A percentile compares a stretch with the other conserved stretches of the same genome.
These are phyloP conservation scores for Candida endomychidarum DNA, from an alignment of 805 yeast genomes.

Conservation along the genomic window DNA sequence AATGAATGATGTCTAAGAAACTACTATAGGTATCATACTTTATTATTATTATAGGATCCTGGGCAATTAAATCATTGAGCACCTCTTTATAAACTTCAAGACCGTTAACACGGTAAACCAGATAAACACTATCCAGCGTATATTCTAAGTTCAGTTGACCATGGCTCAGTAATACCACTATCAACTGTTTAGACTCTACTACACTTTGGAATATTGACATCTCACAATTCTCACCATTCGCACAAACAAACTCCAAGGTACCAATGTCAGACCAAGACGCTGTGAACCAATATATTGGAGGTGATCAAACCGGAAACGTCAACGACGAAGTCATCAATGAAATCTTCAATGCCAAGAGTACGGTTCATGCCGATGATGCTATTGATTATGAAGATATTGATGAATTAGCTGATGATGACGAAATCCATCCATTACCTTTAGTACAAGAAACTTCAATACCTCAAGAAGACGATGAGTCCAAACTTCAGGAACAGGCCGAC, in stretches of 20 bases:
- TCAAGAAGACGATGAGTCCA: constrained; percentile 15
- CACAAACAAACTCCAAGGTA: not conserved
- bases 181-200: not conserved
- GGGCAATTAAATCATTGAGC: not conserved
- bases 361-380: constrained; percentile 87
- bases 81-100: not conserved
- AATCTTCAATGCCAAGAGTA: constrained; percentile 34
- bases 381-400: constrained; percentile 93
- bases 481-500: constrained; percentile 34
- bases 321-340: constrained; percentile 26
- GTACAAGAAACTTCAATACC: not conserved
- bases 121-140: constrained; percentile 1
- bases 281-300: constrained; percentile 1
- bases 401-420: constrained; percentile 85
- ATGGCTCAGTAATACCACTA: constrained; percentile 4
- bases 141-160: constrained; percentile 7
- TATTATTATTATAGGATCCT: constrained; percentile 2
- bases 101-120: constrained; percentile 3
- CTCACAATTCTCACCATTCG: not conserved
- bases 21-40: constrained; percentile 13
- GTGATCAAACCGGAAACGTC: constrained; percentile 5
- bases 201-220: constrained; percentile 1
- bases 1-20: constrained; percentile 15
- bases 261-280: constrained; percentile 3
- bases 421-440: constrained; percentile 23